Conservation (phyloP, 768 basidiomycete genomes). For the Collybia sp. region DNA sequence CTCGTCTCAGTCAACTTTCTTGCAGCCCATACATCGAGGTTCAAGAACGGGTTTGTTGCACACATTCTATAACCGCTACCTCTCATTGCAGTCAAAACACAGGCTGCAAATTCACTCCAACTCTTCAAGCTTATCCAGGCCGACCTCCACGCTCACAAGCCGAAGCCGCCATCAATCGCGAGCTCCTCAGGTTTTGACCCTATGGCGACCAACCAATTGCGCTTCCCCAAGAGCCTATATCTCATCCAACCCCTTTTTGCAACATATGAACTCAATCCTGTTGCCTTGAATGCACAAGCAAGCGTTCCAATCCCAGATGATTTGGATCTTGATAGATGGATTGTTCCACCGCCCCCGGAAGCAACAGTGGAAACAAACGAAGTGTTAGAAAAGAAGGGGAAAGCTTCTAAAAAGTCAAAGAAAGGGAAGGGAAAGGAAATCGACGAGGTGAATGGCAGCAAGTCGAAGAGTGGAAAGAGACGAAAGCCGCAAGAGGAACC, state of each 20-base stretch:
- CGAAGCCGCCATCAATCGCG: constrained; percentile 25
- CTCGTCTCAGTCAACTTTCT: constrained; percentile 54
- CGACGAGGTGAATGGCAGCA: constrained; percentile 15
- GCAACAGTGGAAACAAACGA: constrained; percentile 34
- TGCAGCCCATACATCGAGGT: constrained; percentile 76
- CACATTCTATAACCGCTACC: constrained; percentile 1
- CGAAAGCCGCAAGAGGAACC: constrained; percentile 23
- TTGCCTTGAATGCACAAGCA: constrained; percentile 75
- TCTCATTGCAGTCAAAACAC: constrained; percentile 5
- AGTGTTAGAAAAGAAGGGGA: constrained; percentile 48
- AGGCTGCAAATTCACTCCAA: constrained; percentile 82
- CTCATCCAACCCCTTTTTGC: constrained; percentile 79
- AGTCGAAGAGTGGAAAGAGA: constrained; percentile 25
- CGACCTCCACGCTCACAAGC: constrained; percentile 57
- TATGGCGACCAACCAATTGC: constrained; percentile 31
- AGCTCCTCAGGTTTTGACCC: constrained; percentile 32
- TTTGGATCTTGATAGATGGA: constrained; percentile 82
- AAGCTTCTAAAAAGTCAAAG: constrained; percentile 37
- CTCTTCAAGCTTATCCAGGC: constrained; percentile 73
- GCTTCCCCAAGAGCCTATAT: constrained; percentile 86
- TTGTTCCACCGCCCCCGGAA: constrained; percentile 61
- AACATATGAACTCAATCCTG: constrained; percentile 79
- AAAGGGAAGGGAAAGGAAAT: constrained; percentile 21
- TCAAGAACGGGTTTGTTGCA: constrained; percentile 71
- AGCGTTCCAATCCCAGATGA: constrained; percentile 81